phyloP scores from a whole-genome alignment of 2,329 filamentous ascomycete species.

The Fusarium newnesense region DNA sequence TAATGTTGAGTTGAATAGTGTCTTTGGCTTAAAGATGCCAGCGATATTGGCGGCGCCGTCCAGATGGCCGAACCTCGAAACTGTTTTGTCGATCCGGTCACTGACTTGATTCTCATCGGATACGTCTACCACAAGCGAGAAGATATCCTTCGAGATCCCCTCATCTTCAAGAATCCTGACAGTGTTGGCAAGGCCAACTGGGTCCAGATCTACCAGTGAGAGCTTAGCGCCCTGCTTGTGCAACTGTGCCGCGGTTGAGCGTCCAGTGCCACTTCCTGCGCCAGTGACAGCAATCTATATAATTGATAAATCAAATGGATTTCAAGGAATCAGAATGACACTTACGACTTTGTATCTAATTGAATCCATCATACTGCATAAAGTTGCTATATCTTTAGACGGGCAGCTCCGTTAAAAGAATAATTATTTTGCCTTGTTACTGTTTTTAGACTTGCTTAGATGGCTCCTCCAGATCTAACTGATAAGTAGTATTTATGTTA shows the following conservation, averaged over 20 bases:
- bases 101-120: background rate
- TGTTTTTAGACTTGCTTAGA: background rate
- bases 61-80: fast-evolving
- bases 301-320: background rate
- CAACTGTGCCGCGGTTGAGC: background rate
- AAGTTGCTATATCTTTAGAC: too few species aligned
- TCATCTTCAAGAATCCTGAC: fast-evolving
- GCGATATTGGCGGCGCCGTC: background rate
- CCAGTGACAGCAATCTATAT: background rate
- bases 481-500: too few species aligned
- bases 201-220: background rate
- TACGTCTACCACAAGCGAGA: background rate
- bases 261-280: background rate
- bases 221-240: background rate
- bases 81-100: background rate
- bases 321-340: too few species aligned
- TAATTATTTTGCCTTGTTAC: fast-evolving
- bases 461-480: too few species aligned
- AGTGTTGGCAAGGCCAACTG: background rate
- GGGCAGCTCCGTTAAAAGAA: background rate
- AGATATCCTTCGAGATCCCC: background rate
- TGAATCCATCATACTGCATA: fast-evolving
- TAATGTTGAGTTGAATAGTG: background rate
- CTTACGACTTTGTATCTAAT: background rate
- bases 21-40: background rate